Evolutionary conservation across 208 protist species (phyloP).

Genomic region (Trypanosoma melophagium): DNA sequence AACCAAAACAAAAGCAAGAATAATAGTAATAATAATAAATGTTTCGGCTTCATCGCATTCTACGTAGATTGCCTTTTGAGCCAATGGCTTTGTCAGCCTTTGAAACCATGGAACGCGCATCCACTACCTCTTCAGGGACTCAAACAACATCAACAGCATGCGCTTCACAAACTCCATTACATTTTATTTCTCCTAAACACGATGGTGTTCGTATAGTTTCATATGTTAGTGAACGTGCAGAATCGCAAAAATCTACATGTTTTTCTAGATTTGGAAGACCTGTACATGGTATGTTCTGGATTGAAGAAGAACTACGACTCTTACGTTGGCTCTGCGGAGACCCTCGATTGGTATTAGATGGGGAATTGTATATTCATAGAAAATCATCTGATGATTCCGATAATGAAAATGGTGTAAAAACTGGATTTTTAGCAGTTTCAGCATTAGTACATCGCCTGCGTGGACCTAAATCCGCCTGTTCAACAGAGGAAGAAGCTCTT

Average conservation of each 20-base stretch:
- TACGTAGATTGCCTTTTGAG: slow-evolving; percentile 63
- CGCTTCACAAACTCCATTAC: slow-evolving; percentile 26
- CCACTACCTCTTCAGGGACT: not conserved
- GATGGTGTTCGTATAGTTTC: slow-evolving; percentile 82
- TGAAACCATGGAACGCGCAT: slow-evolving; percentile 43
- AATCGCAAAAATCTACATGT: slow-evolving; percentile 42
- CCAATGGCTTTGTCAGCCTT: slow-evolving; percentile 85
- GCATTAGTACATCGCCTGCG: slow-evolving; percentile 76
- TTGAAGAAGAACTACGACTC: slow-evolving; percentile 79
- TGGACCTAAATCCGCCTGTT: slow-evolving; percentile 30
- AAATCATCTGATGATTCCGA: slow-evolving; percentile 11
- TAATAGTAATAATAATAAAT: too few species aligned
- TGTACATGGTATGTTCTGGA: slow-evolving; percentile 79
- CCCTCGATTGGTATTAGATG: slow-evolving; percentile 64
- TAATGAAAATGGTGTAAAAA: slow-evolving; percentile 31
- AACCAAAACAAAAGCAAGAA: not conserved
- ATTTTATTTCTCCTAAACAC: slow-evolving; percentile 89
- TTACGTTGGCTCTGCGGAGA: slow-evolving; percentile 72
- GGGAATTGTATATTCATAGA: slow-evolving; percentile 85
- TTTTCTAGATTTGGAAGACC: slow-evolving; percentile 81
- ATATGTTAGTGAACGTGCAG: slow-evolving; percentile 36
- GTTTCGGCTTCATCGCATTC: slow-evolving; percentile 20
- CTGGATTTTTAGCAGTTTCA: slow-evolving; percentile 77
- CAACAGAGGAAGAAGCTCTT: slow-evolving; percentile 52
- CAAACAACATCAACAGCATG: slow-evolving; percentile 2